A percentile compares a stretch with the other conserved stretches of the same genome.
Conservation (phyloP, 2,329 filamentous ascomycete genomes). For the Geosmithia putterillii region DNA sequence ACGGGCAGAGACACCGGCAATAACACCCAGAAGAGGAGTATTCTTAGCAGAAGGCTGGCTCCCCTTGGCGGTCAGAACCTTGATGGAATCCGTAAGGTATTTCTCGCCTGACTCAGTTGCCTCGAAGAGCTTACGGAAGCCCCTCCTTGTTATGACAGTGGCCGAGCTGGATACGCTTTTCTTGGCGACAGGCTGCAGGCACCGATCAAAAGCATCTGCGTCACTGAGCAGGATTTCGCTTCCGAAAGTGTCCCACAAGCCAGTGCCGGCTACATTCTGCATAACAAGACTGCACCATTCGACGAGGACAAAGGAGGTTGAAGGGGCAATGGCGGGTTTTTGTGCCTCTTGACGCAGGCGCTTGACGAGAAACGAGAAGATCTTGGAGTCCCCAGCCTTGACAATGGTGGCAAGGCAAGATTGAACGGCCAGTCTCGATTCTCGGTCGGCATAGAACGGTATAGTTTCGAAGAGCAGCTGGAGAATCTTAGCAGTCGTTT, state of each 20-base stretch:
- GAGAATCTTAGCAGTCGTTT: conserved; percentile 43
- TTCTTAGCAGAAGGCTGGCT: conserved; percentile 54
- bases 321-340: conserved; percentile 65
- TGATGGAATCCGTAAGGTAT: conserved; percentile 50
- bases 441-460: conserved; percentile 73
- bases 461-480: conserved; percentile 78
- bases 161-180: conserved; percentile 59
- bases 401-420: conserved; percentile 63
- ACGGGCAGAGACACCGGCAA: conserved; percentile 76
- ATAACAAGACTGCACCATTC: conserved; percentile 82
- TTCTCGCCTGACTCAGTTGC: conserved; percentile 41
- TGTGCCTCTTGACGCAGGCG: conserved; percentile 59
- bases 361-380: conserved; percentile 52
- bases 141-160: conserved; percentile 65
- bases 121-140: conserved; percentile 62
- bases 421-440: conserved; percentile 73
- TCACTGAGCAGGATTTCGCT: conserved; percentile 54
- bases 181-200: conserved; percentile 53
- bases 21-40: conserved; percentile 67
- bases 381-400: conserved; percentile 38
- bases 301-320: conserved; percentile 75
- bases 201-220: conserved; percentile 67
- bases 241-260: conserved; percentile 52
- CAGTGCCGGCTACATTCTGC: conserved; percentile 51
- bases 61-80: conserved; percentile 56